Evolutionary conservation across 805 yeast species (phyloP), one percentile per base, ranked within the genome.

Genomic region (Myxozyma neotropica): DNA sequence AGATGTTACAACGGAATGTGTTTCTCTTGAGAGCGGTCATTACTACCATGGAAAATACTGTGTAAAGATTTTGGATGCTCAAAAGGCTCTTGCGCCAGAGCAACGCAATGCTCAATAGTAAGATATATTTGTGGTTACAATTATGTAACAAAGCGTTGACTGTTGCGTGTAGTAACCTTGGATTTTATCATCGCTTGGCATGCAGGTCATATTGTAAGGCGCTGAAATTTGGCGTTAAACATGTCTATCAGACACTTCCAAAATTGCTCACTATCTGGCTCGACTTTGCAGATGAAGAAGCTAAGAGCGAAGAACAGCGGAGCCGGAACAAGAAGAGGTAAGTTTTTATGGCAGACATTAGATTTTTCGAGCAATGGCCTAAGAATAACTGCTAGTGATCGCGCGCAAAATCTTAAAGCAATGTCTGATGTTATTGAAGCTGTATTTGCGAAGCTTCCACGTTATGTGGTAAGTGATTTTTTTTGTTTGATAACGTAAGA

Each of bases 211-310:
- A 86, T 68, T 73, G 84, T 33, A 78, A 81, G 33, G 83, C 93
- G 0, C 78, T 89, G 26, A 78, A 80, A 8, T 76, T 78, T 42
- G 90, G 94, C 0, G 79, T 85, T 2, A 79, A 82, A 38, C 87
- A 84, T 68, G 80, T 89, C 1, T 84, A 84, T 69, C 97, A 94
- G 73, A 87, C 93, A 0, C 75, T 94, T 21, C 98, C 99, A 0
- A 91, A 90, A 68, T 47, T 70, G 38, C 80, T 92, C 4, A 90
- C 96, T 0, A 80, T 89, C 7, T 94, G 99, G 99, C 76, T 94
- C 24, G 96, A 92, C 67, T 88, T 86, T 71, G 66, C 62, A 10
- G 58, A 57, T 15, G 59, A 53, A 12, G 55, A 49, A 27, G 27
- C 52, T 31, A 47, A 39, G 21, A 24, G n/a, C 6, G 53, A 52